Base-by-base conservation (phyloP, 805 yeast genomes). In the Lipomyces lipofer region DNA sequence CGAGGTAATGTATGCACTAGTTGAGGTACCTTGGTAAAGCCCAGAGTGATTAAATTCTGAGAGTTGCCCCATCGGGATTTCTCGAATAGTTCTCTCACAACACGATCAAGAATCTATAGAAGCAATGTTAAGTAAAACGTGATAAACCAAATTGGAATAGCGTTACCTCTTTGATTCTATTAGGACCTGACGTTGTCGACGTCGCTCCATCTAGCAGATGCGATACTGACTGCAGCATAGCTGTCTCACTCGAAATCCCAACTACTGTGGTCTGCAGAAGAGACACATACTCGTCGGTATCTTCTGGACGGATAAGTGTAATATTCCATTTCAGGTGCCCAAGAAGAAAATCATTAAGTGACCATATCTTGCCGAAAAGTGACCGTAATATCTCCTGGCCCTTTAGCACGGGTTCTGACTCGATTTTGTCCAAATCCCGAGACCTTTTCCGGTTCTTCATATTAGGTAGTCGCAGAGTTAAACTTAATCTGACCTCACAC, bases 21-120 rank as follows among this genome's bases (percentile, higher is more conserved):
- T 19, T 10, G 25, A 6, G n/a, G 17, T 35, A 47, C 56, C 7
- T 40, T 43, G 8, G 56, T 17, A 40, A 47, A 52, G 15, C 56
- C 56, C 4, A 24, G 15, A 3, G 52, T 50, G 19, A 52, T 17
- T 2, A 47, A 27, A 27, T 52, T 47, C 24, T 27, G 40, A 2
- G 40, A 36, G 13, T 2, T 17, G 3, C 40, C 40, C 6, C 40
- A 25, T 8, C 40, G 19, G 5, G 40, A 36, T n/a, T 36, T 36
- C 19, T 22, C 19, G 22, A 36, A 29, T 15, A 42, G 45, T 15
- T 25, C 30, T 6, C 21, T 10, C 24, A 42, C 30, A 12, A 42
- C 45, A 15, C 12, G 4, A 25, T 42, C 45, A 21, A 42, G 19
- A 15, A 42, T 9, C 45, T 42, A 7, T 12, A 24, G 12, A 3